These are phyloP conservation scores for Coprinopsis strossmayeri DNA, from an alignment of 768 basidiomycete species.

Conservation along the genomic window DNA sequence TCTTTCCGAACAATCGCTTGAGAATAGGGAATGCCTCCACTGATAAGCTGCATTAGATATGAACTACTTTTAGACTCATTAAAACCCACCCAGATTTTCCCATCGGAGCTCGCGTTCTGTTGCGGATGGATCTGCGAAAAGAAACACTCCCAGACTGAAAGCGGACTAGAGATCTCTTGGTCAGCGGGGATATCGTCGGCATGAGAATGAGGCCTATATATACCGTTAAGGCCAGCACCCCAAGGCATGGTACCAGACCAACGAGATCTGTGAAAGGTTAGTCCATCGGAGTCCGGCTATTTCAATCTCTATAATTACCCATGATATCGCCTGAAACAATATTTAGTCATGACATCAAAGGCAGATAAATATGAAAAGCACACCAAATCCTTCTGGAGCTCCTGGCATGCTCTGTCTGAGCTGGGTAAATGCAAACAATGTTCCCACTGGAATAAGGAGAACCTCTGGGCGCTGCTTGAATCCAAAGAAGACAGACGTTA, in stretches of 20 bases:
- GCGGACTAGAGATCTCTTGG: not conserved
- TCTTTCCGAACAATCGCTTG: not conserved
- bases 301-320: conserved; percentile 5
- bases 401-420: conserved; percentile 20
- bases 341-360: not conserved
- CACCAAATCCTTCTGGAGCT: conserved; percentile 19
- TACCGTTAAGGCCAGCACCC: conserved; percentile 18
- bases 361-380: not conserved
- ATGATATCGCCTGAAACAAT: conserved; percentile 14
- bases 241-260: conserved; percentile 18
- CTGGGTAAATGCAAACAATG: conserved; percentile 20
- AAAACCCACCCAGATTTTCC: not conserved
- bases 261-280: conserved; percentile 14
- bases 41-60: not conserved
- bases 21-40: not conserved
- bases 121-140: not conserved
- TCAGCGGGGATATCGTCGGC: not conserved
- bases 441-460: conserved; percentile 21
- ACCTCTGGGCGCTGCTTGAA: conserved; percentile 19
- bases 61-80: no score
- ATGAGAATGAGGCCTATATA: not conserved
- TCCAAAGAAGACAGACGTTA: conserved; percentile 21
- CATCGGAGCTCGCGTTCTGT: not conserved
- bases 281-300: not conserved
- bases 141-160: not conserved